Conservation (phyloP, 768 basidiomycete genomes). For the Amanita pseudoporphyria region DNA sequence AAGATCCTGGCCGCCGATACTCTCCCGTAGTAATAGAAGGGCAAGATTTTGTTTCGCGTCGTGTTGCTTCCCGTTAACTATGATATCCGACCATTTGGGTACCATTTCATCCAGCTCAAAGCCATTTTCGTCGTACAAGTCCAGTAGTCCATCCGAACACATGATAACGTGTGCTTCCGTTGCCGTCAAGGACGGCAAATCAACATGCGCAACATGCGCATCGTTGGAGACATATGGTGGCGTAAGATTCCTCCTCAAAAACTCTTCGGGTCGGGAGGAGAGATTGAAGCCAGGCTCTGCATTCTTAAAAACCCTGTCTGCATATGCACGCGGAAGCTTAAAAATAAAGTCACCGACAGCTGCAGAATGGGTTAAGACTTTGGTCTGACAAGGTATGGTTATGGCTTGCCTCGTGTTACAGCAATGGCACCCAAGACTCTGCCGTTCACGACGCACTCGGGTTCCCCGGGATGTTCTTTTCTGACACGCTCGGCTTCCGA, state of each 20-base stretch:
- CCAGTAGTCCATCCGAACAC: slow-evolving; percentile 43
- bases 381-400: not conserved
- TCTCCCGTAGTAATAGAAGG: slow-evolving; percentile 33
- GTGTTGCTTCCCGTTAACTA: slow-evolving; percentile 15
- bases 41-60: slow-evolving; percentile 23
- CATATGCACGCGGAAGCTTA: slow-evolving; percentile 41
- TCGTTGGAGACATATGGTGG: slow-evolving; percentile 43
- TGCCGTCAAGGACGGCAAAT: slow-evolving; percentile 16
- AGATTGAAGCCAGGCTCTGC: slow-evolving; percentile 27
- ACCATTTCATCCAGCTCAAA: slow-evolving; percentile 19
- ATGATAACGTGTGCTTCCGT: slow-evolving; percentile 30
- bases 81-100: slow-evolving; percentile 27
- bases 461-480: slow-evolving; percentile 38
- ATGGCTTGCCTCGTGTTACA: slow-evolving; percentile 39
- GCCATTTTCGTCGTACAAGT: slow-evolving; percentile 29
- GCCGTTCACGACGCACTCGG: slow-evolving; percentile 30
- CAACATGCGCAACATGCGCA: slow-evolving; percentile 34
- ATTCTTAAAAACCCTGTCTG: slow-evolving; percentile 35
- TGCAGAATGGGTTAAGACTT: slow-evolving; percentile 12
- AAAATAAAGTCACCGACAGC: slow-evolving; percentile 47
- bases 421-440: slow-evolving; percentile 47
- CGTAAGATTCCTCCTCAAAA: slow-evolving; percentile 35
- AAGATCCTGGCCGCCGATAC: slow-evolving; percentile 31
- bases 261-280: slow-evolving; percentile 27
- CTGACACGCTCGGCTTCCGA: slow-evolving; percentile 30